Percentiles rank a stretch among this genome's conserved stretches.
These are phyloP conservation scores for Entophlyctis luteolus DNA, from an alignment of 192 early-diverging fungal genomes.

Conservation along the genomic window DNA sequence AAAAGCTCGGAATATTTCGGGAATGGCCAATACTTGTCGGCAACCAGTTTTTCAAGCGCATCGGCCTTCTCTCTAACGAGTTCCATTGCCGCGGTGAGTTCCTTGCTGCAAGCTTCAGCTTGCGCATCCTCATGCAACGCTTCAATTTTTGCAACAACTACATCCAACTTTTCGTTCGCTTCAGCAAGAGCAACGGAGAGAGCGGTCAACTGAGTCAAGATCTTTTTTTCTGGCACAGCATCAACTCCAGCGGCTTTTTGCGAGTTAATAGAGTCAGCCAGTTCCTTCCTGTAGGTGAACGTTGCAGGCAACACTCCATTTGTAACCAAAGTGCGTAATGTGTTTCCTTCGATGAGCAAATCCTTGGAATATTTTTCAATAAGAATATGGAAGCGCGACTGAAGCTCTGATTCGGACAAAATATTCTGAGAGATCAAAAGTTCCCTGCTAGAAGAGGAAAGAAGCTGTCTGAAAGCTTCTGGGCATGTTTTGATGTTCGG, in stretches of 20 bases:
- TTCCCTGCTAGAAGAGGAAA: conserved; percentile 61
- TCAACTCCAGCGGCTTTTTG: conserved; percentile 58
- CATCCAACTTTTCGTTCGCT: conserved; percentile 51
- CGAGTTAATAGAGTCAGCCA: conserved; percentile 76
- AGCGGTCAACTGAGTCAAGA: conserved; percentile 65
- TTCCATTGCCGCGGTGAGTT: conserved; percentile 71
- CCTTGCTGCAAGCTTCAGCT: conserved; percentile 60
- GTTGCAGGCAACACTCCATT: conserved; percentile 86
- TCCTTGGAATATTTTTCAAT: conserved; percentile 98
- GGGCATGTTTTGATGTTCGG: conserved; percentile 92
- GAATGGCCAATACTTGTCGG: conserved; percentile 94
- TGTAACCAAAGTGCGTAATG: conserved; percentile 73
- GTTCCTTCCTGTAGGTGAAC: conserved; percentile 80
- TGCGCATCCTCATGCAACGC: conserved; percentile 55
- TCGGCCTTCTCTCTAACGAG: conserved; percentile 68
- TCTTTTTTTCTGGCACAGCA: conserved; percentile 63
- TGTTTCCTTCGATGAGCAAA: conserved; percentile 86
- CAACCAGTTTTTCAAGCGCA: conserved; percentile 69
- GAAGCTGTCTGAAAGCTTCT: conserved; percentile 82
- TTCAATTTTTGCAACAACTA: conserved; percentile 57
- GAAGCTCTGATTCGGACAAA: conserved; percentile 81
- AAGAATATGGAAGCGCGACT: conserved; percentile 92
- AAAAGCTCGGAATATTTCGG: conserved; percentile 94
- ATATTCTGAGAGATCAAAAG: conserved; percentile 81
- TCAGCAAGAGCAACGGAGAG: conserved; percentile 57